Evolutionary conservation across 345 rosid genomes (phyloP).

Genomic region (Rhodomyrtus tomentosa): DNA sequence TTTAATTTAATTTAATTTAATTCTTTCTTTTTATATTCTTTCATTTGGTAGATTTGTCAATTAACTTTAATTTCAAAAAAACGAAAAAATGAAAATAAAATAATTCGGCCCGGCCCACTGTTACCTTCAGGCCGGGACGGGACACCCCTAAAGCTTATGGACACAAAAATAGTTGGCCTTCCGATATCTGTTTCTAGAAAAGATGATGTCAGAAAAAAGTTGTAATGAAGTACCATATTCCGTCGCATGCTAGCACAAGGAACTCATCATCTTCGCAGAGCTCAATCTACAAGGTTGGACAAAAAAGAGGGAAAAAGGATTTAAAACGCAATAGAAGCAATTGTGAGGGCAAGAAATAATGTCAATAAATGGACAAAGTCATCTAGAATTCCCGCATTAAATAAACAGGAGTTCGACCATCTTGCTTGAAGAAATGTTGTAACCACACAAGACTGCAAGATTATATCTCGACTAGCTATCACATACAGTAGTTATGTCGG

Average conservation of each 20-base stretch:
- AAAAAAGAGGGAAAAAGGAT: neutral
- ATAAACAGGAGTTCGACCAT: neutral
- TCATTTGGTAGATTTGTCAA: too few relatives aligned
- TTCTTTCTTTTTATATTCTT: too few relatives aligned
- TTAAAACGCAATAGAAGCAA: neutral
- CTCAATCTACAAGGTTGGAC: slow-evolving; percentile 41
- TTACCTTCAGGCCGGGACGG: too few relatives aligned
- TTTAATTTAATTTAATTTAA: too few relatives aligned
- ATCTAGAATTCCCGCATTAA: neutral
- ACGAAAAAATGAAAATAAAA: too few relatives aligned
- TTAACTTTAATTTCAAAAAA: too few relatives aligned
- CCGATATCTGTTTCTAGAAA: neutral
- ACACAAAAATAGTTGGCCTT: neutral
- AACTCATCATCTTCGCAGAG: slow-evolving; percentile 95
- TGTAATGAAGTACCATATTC: slow-evolving; percentile 49
- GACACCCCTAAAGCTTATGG: neutral
- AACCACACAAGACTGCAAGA: neutral
- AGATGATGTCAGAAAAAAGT: neutral
- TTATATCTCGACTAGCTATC: neutral
- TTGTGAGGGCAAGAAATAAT: neutral
- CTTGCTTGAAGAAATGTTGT: neutral
- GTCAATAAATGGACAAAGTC: neutral
- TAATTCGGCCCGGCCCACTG: too few relatives aligned
- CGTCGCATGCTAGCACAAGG: slow-evolving; percentile 88
- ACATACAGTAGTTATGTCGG: slow-evolving; percentile 64